A percentile compares a stretch with the other conserved stretches of the same genome.
Conservation (phyloP, 164 flowering plant genomes). For the Pachysandra terminalis region DNA sequence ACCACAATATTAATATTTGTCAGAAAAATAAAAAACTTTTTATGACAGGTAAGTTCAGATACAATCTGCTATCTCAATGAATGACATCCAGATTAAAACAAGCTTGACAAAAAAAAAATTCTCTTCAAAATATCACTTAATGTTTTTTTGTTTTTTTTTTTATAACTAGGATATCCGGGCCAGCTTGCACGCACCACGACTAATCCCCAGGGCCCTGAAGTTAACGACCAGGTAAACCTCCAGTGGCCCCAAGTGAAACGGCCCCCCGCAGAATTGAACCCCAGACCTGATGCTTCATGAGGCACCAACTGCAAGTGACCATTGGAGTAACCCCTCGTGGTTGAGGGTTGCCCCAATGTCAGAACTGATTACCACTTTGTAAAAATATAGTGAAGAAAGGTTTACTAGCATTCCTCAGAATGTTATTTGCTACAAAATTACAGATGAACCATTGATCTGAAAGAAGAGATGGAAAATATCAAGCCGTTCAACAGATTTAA, state of each 20-base stretch:
- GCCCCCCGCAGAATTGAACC: too few species aligned
- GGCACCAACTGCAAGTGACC: too few species aligned
- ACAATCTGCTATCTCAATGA: not conserved
- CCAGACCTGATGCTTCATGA: too few species aligned
- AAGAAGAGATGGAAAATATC: not conserved
- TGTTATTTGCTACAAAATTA: not conserved
- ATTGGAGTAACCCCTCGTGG: too few species aligned
- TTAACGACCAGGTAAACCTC: too few species aligned
- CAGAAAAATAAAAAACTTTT: not conserved
- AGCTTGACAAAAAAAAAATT: not conserved
- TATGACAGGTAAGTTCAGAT: not conserved
- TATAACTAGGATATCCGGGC: too few species aligned
- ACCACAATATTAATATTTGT: not conserved
- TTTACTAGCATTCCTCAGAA: not conserved
- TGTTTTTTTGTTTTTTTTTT: too few species aligned
- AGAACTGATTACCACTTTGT: not conserved
- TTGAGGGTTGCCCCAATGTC: not conserved
- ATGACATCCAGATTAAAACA: not conserved
- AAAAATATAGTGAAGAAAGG: not conserved
- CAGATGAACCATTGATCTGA: not conserved
- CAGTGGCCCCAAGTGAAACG: too few species aligned
- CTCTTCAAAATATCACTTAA: too few species aligned
- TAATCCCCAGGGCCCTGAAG: too few species aligned
- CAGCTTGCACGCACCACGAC: too few species aligned
- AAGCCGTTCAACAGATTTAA: too few species aligned